These are phyloP conservation scores for Trichoderma sp. DNA, from an alignment of 2,329 filamentous ascomycete species.

Conservation along the genomic window DNA sequence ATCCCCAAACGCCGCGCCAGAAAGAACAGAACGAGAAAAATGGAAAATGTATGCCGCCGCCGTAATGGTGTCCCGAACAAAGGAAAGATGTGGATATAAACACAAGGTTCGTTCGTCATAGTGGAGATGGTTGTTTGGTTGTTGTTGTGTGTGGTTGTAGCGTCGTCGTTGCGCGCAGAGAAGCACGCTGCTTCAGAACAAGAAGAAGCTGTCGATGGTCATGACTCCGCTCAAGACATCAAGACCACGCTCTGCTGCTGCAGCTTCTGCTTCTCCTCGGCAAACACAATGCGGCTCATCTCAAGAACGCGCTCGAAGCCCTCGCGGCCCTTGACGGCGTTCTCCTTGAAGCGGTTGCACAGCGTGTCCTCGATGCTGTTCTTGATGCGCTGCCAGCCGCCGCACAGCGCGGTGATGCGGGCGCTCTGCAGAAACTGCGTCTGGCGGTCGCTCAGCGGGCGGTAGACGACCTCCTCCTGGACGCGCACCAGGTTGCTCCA, in stretches of 20 bases:
- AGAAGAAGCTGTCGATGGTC: background rate
- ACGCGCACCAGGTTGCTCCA: slow-evolving; percentile 88
- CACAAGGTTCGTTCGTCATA: slow-evolving; percentile 14
- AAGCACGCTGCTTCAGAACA: background rate
- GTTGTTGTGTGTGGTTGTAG: background rate
- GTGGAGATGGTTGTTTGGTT: slow-evolving; percentile 20
- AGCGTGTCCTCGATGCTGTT: slow-evolving; percentile 94
- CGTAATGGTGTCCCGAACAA: slow-evolving; percentile 19
- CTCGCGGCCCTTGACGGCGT: slow-evolving; percentile 85
- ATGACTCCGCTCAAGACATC: slow-evolving; percentile 24
- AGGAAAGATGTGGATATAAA: slow-evolving; percentile 9
- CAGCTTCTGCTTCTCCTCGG: slow-evolving; percentile 75
- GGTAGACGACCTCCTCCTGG: slow-evolving; percentile 89
- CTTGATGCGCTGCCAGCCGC: slow-evolving; percentile 96
- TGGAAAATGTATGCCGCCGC: slow-evolving; percentile 10
- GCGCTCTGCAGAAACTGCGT: slow-evolving; percentile 90
- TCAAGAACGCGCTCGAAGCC: slow-evolving; percentile 94
- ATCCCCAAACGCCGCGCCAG: slow-evolving; percentile 19
- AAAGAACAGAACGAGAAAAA: background rate
- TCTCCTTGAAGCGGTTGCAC: slow-evolving; percentile 86
- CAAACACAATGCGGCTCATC: slow-evolving; percentile 89
- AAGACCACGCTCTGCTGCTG: slow-evolving; percentile 29
- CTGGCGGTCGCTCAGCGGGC: slow-evolving; percentile 58
- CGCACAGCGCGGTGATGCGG: slow-evolving; percentile 89
- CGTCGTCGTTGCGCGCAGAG: background rate